Evolutionary conservation across 2,329 filamentous ascomycete genomes (phyloP), one percentile per base, ranked within the genome.

Genomic region (Emmonsiellopsis sp.): DNA sequence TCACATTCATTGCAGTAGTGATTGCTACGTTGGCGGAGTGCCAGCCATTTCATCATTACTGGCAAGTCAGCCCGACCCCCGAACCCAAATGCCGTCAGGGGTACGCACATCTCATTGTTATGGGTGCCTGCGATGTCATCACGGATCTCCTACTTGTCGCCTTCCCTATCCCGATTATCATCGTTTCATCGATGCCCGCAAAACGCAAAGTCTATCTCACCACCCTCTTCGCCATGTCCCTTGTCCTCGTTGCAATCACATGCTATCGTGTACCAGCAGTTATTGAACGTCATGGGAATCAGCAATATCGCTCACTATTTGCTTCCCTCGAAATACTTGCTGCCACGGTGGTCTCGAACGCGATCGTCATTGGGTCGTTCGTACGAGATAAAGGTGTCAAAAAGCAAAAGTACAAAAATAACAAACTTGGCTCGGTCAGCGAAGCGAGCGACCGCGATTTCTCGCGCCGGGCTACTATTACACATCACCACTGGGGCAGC

Each of bases 261-360:
- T 77, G 86, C 45, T 92, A 88, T 62, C 84, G 92, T 14, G 79
- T 96, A n/a, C 85, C 87, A 0, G 79, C 85, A 43, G 88, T 94
- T 55, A 85, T 97, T 51, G 63, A 76, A 2, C 75, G 79, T 46
- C 72, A 83, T 55, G 89, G 90, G 2, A 77, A 81, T 32, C 93
- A 97, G 67, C 89, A 93, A 63, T 89, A 87, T 60, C 87, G 93
- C 44, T 94, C 92, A 0, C 81, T 97, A 1, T 78, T 94, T 58
- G 93, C 93, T 4, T 95, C 91, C 0, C 78, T 94, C 14, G 93
- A 98, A 65, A 86, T 97, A 6, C 77, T 97, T 1, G 91, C 92
- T 49, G 91, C 93, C 5, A 88, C 91, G 0, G 83, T 84, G 0
- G 86, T 94, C 0, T 88, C 92, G 10, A 98, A 97, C 66, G 85